Evolutionary conservation across 2,329 filamentous ascomycete species (phyloP).

Genomic region (Diaporthe citri): DNA sequence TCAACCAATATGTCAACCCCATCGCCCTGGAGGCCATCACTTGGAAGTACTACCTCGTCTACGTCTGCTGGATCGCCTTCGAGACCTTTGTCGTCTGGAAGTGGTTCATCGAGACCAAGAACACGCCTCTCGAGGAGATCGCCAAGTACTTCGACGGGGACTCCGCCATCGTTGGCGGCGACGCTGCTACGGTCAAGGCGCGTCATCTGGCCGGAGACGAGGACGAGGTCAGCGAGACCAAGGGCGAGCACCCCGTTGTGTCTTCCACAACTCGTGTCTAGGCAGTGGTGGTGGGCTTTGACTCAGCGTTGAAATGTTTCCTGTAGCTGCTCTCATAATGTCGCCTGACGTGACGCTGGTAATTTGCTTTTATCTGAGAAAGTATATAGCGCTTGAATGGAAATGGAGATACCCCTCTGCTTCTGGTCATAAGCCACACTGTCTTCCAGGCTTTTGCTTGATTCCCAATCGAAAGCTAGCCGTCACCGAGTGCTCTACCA

Average conservation of each 20-base stretch:
- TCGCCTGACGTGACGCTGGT: neutral
- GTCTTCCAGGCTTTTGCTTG: no score
- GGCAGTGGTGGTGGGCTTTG: neutral
- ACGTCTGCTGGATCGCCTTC: conserved; percentile 54
- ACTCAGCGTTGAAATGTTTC: no score
- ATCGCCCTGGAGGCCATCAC: conserved; percentile 51
- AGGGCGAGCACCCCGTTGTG: conserved; percentile 14
- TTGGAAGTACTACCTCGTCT: conserved; percentile 56
- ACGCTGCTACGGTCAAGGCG: conserved; percentile 41
- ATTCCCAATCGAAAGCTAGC: no score
- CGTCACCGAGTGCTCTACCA: neutral
- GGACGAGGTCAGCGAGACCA: conserved; percentile 32
- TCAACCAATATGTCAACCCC: conserved; percentile 55
- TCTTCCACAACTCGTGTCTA: conserved; percentile 15
- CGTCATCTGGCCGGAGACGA: conserved; percentile 41
- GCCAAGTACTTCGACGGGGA: conserved; percentile 46
- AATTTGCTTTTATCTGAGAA: no score
- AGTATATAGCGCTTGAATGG: neutral
- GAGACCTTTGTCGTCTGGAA: conserved; percentile 41
- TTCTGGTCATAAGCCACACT: neutral
- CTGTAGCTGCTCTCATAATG: no score
- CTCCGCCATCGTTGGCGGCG: conserved; percentile 39
- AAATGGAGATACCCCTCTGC: neutral
- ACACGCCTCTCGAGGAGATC: conserved; percentile 49
- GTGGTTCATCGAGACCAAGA: conserved; percentile 50